These are phyloP conservation scores for Paecilomyces niveus DNA, from an alignment of 2,329 filamentous ascomycete genomes.

Conservation along the genomic window DNA sequence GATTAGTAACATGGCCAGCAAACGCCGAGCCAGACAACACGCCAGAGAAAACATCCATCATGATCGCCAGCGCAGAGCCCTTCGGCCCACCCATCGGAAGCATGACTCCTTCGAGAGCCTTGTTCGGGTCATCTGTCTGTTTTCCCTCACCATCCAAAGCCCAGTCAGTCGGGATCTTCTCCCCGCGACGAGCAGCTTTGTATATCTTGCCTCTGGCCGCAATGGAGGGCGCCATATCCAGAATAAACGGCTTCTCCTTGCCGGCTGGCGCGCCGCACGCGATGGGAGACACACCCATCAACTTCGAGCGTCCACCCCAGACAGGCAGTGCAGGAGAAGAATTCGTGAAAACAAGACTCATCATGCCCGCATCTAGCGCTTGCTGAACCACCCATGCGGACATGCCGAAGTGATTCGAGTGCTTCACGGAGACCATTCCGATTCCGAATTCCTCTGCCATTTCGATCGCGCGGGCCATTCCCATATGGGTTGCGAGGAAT, in stretches of 20 bases:
- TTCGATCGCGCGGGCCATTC: slow-evolving; percentile 60
- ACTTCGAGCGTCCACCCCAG: slow-evolving; percentile 60
- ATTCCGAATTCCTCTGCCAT: slow-evolving; percentile 61
- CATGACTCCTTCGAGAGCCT: slow-evolving; percentile 71
- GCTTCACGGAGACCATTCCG: slow-evolving; percentile 67
- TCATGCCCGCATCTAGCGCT: slow-evolving; percentile 64
- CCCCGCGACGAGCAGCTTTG: slow-evolving; percentile 35
- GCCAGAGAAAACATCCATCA: slow-evolving; percentile 87
- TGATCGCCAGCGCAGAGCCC: slow-evolving; percentile 67
- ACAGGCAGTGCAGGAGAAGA: slow-evolving; percentile 65
- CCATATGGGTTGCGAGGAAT: slow-evolving; percentile 61
- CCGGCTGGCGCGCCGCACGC: slow-evolving; percentile 67
- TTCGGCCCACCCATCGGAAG: slow-evolving; percentile 80
- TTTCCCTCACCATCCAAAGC: slow-evolving; percentile 64
- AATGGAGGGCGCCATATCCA: slow-evolving; percentile 42
- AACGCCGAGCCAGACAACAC: slow-evolving; percentile 69
- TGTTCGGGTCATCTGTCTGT: slow-evolving; percentile 63
- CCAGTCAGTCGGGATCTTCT: slow-evolving; percentile 52
- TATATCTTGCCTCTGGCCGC: slow-evolving; percentile 41
- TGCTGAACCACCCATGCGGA: slow-evolving; percentile 72
- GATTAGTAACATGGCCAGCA: slow-evolving; percentile 67
- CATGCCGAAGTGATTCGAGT: slow-evolving; percentile 81
- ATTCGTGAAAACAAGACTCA: slow-evolving; percentile 65
- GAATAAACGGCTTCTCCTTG: slow-evolving; percentile 50
- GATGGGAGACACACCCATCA: slow-evolving; percentile 68